These are phyloP conservation scores for Chimonanthus salicifolius DNA, from an alignment of 164 flowering plant species.

Conservation along the genomic window DNA sequence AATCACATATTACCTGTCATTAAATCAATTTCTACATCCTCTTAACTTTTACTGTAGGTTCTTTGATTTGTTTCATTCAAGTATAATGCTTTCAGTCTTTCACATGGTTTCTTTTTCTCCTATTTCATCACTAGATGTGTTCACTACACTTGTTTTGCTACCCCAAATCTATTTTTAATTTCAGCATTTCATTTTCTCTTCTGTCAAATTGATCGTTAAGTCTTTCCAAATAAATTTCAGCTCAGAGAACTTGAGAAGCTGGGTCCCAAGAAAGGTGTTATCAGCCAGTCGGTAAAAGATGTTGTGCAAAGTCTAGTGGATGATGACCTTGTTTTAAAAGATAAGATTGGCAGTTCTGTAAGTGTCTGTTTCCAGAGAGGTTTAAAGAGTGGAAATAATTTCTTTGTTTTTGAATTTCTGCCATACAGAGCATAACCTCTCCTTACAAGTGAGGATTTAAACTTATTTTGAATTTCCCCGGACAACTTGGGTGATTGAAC, in stretches of 20 bases:
- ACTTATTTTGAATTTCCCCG: background rate
- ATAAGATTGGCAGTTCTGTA: conserved; percentile 94
- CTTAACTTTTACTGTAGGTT: too few species aligned
- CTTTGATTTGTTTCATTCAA: too few species aligned
- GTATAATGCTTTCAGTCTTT: background rate
- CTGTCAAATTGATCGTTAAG: too few species aligned
- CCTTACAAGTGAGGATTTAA: too few species aligned
- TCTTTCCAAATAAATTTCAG: conserved; percentile 31
- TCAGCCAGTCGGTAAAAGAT: conserved; percentile 93
- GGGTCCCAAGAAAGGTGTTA: conserved; percentile 95
- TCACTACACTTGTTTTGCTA: background rate
- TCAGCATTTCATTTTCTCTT: too few species aligned
- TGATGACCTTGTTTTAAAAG: conserved; percentile 94
- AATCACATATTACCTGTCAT: background rate
- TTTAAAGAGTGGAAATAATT: background rate
- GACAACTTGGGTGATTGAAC: background rate
- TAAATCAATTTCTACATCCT: too few species aligned
- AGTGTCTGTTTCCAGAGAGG: conserved; percentile 20
- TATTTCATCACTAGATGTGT: background rate
- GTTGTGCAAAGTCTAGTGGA: conserved; percentile 94
- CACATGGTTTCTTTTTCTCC: background rate
- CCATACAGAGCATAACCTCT: too few species aligned
- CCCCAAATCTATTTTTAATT: background rate
- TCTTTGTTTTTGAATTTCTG: too few species aligned
- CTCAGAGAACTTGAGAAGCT: conserved; percentile 95